phyloP scores from a whole-genome alignment of 2,329 filamentous ascomycete genomes.

The Fusarium pseudonygamai region DNA sequence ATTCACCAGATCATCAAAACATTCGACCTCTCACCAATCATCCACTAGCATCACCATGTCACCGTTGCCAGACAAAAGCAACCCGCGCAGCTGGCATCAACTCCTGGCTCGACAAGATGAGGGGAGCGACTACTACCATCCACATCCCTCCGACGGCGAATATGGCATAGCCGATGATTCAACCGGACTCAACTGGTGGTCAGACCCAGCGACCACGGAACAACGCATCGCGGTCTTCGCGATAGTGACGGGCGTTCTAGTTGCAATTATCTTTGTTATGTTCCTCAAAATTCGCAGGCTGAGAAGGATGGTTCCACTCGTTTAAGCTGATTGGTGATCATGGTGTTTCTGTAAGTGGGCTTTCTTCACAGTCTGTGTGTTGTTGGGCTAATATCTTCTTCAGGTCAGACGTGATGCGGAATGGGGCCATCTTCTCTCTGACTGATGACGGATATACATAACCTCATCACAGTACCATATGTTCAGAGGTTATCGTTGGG shows the following conservation, averaged over 20 bases:
- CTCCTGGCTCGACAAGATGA: not conserved
- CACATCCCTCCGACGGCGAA: no score
- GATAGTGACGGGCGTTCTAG: not conserved
- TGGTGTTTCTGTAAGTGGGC: not conserved
- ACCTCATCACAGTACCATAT: not conserved
- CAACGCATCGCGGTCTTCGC: not conserved
- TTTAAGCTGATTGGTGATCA: not conserved
- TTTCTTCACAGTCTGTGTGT: not conserved
- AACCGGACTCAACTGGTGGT: not conserved
- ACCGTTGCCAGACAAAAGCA: not conserved
- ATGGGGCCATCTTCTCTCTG: not conserved
- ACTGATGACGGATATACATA: not conserved
- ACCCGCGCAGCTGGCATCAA: not conserved
- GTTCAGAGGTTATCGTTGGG: no score
- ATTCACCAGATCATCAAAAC: not conserved
- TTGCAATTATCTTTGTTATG: no score
- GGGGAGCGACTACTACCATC: not conserved
- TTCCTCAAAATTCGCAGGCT: not conserved
- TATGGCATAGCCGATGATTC: not conserved
- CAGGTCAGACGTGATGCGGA: not conserved
- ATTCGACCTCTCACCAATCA: not conserved
- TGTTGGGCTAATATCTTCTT: not conserved
- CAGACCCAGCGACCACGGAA: not conserved
- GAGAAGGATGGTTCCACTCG: not conserved
- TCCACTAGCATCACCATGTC: not conserved